Conservation (phyloP, 306 rosid genomes). For the Citrullus colocynthis region DNA sequence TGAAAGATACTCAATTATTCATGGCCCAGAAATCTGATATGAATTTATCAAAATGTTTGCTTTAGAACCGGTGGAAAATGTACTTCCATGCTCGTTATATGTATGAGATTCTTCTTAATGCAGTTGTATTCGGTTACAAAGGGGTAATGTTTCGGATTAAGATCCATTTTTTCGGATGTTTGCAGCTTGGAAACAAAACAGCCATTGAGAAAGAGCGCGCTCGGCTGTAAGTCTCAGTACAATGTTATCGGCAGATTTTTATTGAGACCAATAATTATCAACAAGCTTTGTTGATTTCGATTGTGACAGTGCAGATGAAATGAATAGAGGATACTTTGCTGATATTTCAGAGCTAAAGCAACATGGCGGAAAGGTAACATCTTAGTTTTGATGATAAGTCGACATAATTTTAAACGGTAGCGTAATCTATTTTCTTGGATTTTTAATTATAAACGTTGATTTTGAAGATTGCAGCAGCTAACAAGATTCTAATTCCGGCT, state of each 20-base stretch:
- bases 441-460: not conserved
- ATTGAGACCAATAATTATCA: slow-evolving; percentile 6
- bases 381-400: not conserved
- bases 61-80: not conserved
- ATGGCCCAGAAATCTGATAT: not conserved
- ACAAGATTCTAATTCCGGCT: slow-evolving; percentile 65
- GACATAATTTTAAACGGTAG: not conserved
- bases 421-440: not conserved
- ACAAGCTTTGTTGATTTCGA: slow-evolving; percentile 18
- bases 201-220: slow-evolving; percentile 71
- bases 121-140: not conserved
- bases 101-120: not conserved
- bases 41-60: not conserved
- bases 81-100: not conserved
- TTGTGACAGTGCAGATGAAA: slow-evolving; percentile 74
- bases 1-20: not conserved
- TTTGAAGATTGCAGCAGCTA: slow-evolving; percentile 53
- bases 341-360: slow-evolving; percentile 57
- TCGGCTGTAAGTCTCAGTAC: slow-evolving; percentile 53
- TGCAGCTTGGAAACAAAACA: slow-evolving; percentile 55
- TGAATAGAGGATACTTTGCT: slow-evolving; percentile 76
- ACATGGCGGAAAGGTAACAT: slow-evolving; percentile 81
- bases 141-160: not conserved
- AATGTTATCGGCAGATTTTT: not conserved
- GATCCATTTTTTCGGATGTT: not conserved